phyloP scores from a whole-genome alignment of 2,329 filamentous ascomycete genomes.

The Gaeumannomyces sp. region DNA sequence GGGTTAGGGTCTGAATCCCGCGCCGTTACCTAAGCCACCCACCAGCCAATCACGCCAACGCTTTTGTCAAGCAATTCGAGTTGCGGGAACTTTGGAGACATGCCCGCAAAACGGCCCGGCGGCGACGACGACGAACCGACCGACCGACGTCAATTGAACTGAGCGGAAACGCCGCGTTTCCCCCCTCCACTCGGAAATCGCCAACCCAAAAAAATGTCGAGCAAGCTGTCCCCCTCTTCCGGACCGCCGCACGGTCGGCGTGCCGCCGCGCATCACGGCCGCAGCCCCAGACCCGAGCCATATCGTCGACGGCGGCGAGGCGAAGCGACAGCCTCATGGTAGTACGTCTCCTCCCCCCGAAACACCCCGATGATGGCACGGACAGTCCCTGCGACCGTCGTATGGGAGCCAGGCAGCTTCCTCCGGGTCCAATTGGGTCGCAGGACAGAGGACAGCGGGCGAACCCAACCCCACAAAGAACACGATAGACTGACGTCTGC shows the following conservation, averaged over 20 bases:
- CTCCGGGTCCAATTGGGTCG: no score
- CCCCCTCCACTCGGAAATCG: conserved; percentile 16
- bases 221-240: conserved; percentile 69
- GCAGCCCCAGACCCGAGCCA: conserved; percentile 60
- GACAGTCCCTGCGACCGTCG: no score
- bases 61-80: conserved; percentile 10
- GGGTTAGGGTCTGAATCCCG: conserved; percentile 7
- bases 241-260: conserved; percentile 60
- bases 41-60: conserved; percentile 5
- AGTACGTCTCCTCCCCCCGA: conserved; percentile 39
- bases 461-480: neutral
- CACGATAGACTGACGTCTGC: neutral
- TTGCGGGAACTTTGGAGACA: neutral
- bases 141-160: conserved; percentile 10
- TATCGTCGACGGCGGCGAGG: conserved; percentile 61
- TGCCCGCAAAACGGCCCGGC: neutral
- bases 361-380: conserved; percentile 12
- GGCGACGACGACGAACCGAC: conserved; percentile 10
- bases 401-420: no score
- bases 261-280: conserved; percentile 46
- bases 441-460: neutral
- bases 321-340: conserved; percentile 67
- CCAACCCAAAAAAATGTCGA: conserved; percentile 63
- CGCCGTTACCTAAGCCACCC: neutral
- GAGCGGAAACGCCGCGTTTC: no score